These are phyloP conservation scores for Scheffersomyces stipitis DNA, from an alignment of 805 yeast genomes.

Conservation along the genomic window DNA sequence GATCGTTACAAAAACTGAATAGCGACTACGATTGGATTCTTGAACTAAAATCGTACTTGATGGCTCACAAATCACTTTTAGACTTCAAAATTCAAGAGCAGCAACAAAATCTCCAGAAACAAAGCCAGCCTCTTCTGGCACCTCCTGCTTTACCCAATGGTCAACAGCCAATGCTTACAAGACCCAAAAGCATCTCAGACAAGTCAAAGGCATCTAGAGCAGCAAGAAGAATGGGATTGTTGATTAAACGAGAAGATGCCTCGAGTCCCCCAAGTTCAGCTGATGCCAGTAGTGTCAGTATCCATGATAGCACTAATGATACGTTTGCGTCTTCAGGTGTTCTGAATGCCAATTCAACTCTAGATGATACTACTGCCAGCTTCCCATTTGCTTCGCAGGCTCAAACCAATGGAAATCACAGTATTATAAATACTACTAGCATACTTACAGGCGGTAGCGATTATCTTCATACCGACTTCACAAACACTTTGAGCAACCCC, in stretches of 20 bases:
- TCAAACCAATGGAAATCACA: too few species aligned
- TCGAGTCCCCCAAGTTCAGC: background rate
- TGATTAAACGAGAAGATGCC: conserved; percentile 44
- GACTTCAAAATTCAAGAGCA: conserved; percentile 25
- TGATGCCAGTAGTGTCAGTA: background rate
- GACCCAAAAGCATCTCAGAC: conserved; percentile 36
- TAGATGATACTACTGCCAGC: conserved; percentile 6
- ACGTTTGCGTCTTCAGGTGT: background rate
- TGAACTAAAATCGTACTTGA: conserved; percentile 38
- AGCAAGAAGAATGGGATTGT: conserved; percentile 74
- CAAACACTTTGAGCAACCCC: conserved; percentile 13
- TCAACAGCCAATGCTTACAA: conserved; percentile 17
- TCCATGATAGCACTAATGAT: too few species aligned
- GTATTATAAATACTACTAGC: conserved; percentile 1
- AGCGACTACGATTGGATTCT: conserved; percentile 46
- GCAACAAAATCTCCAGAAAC: conserved; percentile 9
- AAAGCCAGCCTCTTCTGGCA: conserved; percentile 5
- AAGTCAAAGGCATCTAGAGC: conserved; percentile 57
- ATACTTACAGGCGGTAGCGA: background rate
- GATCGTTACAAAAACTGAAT: conserved; percentile 34
- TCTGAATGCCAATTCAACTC: background rate
- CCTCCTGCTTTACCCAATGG: conserved; percentile 7
- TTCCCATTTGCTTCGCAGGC: too few species aligned
- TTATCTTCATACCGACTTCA: conserved; percentile 1
- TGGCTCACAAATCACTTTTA: conserved; percentile 30